Evolutionary conservation across 164 flowering plant genomes (phyloP).

Genomic region (Saururus chinensis): DNA sequence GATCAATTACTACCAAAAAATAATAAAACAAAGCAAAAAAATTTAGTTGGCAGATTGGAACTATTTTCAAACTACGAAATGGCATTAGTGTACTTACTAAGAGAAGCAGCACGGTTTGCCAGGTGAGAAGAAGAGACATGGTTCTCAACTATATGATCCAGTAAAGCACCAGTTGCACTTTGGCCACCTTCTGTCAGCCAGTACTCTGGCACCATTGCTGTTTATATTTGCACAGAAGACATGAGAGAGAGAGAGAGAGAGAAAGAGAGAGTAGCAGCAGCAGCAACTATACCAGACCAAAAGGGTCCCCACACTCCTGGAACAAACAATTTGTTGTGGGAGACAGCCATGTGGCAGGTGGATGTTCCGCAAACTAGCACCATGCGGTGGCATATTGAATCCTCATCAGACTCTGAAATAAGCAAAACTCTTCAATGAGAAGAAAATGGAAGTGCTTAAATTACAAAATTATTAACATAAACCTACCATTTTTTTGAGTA

Average conservation of each 20-base stretch:
- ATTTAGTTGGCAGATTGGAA: not conserved
- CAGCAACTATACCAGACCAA: conserved; percentile 67
- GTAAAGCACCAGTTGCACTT: conserved; percentile 91
- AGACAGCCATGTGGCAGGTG: conserved; percentile 93
- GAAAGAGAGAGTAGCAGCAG: not conserved
- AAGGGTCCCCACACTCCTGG: conserved; percentile 99
- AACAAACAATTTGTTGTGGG: conserved; percentile 64
- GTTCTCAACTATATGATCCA: conserved; percentile 68
- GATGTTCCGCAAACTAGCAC: conserved; percentile 96
- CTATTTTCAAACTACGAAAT: not conserved
- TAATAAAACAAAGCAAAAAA: not conserved
- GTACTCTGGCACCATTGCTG: conserved; percentile 87
- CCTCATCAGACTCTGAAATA: conserved; percentile 42
- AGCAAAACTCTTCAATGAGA: conserved; percentile 1
- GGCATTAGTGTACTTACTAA: conserved; percentile 26
- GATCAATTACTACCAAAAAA: not conserved
- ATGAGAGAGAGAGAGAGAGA: not conserved
- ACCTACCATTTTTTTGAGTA: conserved; percentile 40
- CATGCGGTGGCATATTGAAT: conserved; percentile 64
- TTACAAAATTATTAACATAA: not conserved
- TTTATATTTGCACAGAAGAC: not conserved
- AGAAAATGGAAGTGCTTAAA: not conserved
- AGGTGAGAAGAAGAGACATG: conserved; percentile 81
- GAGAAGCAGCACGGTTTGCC: conserved; percentile 88
- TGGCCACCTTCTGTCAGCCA: conserved; percentile 99